Conservation (phyloP, 306 rosid species). For the Betula pendula region DNA sequence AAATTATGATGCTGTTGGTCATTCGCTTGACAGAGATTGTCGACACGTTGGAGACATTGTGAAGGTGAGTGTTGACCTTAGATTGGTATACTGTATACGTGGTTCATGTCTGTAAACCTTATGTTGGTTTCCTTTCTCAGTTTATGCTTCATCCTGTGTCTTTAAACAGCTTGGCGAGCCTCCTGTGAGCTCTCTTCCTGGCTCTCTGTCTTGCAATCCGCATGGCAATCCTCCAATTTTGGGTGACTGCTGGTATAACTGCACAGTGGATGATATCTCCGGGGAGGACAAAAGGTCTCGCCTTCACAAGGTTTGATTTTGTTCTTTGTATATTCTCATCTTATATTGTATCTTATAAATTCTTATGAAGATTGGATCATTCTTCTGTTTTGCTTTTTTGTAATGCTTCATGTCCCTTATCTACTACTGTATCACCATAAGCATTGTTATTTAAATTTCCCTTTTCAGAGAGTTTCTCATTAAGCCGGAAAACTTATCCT, state of each 20-base stretch:
- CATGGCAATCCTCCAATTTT: conserved; percentile 69
- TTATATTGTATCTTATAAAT: conserved; percentile 6
- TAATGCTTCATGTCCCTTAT: background rate
- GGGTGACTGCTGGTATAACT: conserved; percentile 98
- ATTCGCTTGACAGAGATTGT: conserved; percentile 91
- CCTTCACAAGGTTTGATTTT: conserved; percentile 71
- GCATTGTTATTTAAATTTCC: background rate
- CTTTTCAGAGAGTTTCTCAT: background rate
- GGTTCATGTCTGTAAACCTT: conserved; percentile 10
- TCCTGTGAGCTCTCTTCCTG: conserved; percentile 46
- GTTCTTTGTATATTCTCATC: conserved; percentile 12
- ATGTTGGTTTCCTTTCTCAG: conserved; percentile 21
- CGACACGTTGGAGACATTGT: conserved; percentile 74
- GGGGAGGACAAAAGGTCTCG: conserved; percentile 81
- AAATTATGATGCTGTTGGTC: conserved; percentile 98
- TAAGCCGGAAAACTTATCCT: conserved; percentile 26
- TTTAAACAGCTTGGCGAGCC: conserved; percentile 89
- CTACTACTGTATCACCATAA: background rate
- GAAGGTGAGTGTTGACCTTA: conserved; percentile 56
- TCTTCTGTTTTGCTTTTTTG: background rate
- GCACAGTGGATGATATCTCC: conserved; percentile 89
- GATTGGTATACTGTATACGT: background rate
- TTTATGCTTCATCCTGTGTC: conserved; percentile 17
- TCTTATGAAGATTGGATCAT: conserved; percentile 3
- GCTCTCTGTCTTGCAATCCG: conserved; percentile 81